A percentile compares a stretch with the other conserved stretches of the same genome.
Evolutionary conservation across 1,284 basidiomycete species (phyloP).

Genomic region (Meripilus lineatus): DNA sequence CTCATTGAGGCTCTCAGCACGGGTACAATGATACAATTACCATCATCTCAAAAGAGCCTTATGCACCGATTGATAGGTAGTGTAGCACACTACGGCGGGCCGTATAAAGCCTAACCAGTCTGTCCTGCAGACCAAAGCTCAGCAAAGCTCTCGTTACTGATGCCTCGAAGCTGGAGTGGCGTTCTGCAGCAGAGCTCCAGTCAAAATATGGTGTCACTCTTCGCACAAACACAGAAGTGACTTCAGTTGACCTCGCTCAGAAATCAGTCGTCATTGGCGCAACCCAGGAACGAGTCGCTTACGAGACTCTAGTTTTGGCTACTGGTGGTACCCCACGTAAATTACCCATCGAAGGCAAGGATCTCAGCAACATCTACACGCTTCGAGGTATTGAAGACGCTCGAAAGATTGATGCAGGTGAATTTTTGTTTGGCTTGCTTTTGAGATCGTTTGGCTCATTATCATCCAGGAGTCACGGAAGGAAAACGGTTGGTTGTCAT

Average conservation of each 20-base stretch:
- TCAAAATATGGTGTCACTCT: constrained; percentile 79
- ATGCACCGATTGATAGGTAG: constrained; percentile 85
- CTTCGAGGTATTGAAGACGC: constrained; percentile 73
- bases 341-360: constrained; percentile 75
- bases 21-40: constrained; percentile 78
- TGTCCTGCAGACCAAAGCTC: constrained; percentile 68
- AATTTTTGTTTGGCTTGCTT: constrained; percentile 9
- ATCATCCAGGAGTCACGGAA: constrained; percentile 35
- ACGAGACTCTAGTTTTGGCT: constrained; percentile 73
- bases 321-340: constrained; percentile 64
- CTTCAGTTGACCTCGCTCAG: constrained; percentile 55
- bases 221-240: constrained; percentile 67
- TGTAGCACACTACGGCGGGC: background rate
- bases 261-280: constrained; percentile 60
- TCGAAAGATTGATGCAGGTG: constrained; percentile 71
- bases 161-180: constrained; percentile 72
- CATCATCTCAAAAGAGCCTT: constrained; percentile 73
- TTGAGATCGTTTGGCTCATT: constrained; percentile 2
- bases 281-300: constrained; percentile 55
- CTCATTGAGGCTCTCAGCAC: constrained; percentile 39
- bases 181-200: constrained; percentile 69
- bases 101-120: background rate
- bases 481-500: constrained; percentile 82
- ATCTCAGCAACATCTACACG: constrained; percentile 78
- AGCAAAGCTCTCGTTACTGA: constrained; percentile 86